Evolutionary conservation across 441 rosid species (phyloP).

Genomic region (Gossypium gossypioides): DNA sequence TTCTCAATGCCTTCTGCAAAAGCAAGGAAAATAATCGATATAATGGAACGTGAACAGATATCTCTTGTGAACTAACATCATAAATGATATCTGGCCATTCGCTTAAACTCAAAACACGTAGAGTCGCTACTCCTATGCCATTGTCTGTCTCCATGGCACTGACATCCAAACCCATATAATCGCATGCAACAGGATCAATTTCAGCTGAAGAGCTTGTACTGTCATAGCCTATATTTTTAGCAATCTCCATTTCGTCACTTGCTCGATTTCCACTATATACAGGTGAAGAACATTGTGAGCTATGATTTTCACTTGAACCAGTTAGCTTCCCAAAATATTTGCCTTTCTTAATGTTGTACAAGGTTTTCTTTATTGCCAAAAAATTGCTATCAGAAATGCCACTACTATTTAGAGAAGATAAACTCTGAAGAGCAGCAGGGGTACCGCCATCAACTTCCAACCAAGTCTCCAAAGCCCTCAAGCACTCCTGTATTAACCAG

Average conservation of each 20-base stretch:
- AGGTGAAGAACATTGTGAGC: conserved; percentile 27
- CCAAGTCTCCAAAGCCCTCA: conserved; percentile 66
- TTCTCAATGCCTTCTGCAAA: conserved; percentile 58
- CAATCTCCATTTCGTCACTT: conserved; percentile 35
- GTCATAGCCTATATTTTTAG: conserved; percentile 24
- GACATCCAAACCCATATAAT: conserved; percentile 27
- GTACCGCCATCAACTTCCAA: conserved; percentile 50
- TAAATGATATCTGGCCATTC: conserved; percentile 67
- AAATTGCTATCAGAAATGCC: conserved; percentile 37
- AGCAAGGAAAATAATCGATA: conserved; percentile 77
- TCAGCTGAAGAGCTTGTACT: conserved; percentile 26
- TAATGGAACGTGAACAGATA: conserved; percentile 81
- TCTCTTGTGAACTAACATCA: conserved; percentile 79
- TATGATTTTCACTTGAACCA: conserved; percentile 44
- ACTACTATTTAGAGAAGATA: conserved; percentile 30
- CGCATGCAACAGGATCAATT: conserved; percentile 20
- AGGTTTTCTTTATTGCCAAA: conserved; percentile 45
- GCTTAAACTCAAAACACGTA: conserved; percentile 20
- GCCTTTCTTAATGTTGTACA: conserved; percentile 47
- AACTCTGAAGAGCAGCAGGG: conserved; percentile 29
- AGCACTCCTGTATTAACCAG: conserved; percentile 64
- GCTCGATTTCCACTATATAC: conserved; percentile 24
- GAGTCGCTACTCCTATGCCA: conserved; percentile 27
- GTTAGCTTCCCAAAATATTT: conserved; percentile 43
- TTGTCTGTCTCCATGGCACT: conserved; percentile 32